Percentiles rank a stretch among this genome's conserved stretches.
Evolutionary conservation across 805 yeast genomes (phyloP).

Genomic region (Suhomyces vadensis): DNA sequence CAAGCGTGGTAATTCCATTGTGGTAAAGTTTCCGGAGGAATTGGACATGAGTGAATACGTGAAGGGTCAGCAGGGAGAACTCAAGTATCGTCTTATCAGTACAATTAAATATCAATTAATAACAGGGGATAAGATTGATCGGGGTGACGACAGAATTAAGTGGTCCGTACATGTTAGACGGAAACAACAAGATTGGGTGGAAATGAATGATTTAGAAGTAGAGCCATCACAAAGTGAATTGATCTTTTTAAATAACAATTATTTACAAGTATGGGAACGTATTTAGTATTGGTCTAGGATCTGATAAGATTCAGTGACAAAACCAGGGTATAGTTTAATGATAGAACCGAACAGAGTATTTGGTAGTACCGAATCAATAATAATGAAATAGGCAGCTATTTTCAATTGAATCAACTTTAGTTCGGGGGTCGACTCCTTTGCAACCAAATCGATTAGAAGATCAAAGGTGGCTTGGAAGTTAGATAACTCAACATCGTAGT

Average conservation of each 20-base stretch:
- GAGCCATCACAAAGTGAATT: constrained; percentile 54
- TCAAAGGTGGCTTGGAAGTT: constrained; percentile 15
- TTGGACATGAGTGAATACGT: constrained; percentile 38
- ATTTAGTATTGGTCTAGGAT: constrained; percentile 8
- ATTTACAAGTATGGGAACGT: constrained; percentile 67
- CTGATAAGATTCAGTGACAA: constrained; percentile 10
- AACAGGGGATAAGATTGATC: constrained; percentile 17
- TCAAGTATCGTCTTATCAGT: constrained; percentile 37
- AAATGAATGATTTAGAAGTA: constrained; percentile 53
- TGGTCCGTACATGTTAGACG: constrained; percentile 43
- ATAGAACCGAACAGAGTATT: constrained; percentile 20
- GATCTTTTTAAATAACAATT: constrained; percentile 60
- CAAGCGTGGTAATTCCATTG: constrained; percentile 43
- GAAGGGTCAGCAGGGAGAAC: constrained; percentile 17
- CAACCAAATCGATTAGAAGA: constrained; percentile 12
- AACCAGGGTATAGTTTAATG: constrained; percentile 7
- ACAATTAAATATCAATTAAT: constrained; percentile 17
- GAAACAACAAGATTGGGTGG: constrained; percentile 52
- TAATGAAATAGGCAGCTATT: constrained; percentile 16
- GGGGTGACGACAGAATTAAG: constrained; percentile 40
- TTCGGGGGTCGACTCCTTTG: constrained; percentile 1
- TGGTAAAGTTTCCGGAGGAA: constrained; percentile 57
- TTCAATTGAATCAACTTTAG: constrained; percentile 15
- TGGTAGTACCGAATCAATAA: constrained; percentile 18
- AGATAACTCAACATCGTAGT: constrained; percentile 11